Percentiles rank a stretch among this genome's conserved stretches.
Evolutionary conservation across 805 yeast genomes (phyloP).

Genomic region (Kluyveromyces siamensis): DNA sequence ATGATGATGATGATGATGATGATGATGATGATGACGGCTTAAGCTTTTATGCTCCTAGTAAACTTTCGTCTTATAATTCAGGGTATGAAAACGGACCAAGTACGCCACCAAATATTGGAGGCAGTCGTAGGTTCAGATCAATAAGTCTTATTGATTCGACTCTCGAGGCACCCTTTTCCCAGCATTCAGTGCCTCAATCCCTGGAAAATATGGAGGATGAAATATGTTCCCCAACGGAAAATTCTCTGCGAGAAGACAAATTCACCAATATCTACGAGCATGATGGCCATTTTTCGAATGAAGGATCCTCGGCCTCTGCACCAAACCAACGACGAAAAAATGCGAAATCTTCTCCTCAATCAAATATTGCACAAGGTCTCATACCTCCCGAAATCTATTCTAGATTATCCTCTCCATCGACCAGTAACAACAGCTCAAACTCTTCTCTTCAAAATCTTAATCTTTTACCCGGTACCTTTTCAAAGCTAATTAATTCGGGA

Average conservation of each 20-base stretch:
- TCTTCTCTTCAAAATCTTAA: conserved; percentile 18
- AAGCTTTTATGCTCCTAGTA: conserved; percentile 31
- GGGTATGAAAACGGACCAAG: conserved; percentile 6
- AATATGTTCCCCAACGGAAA: conserved; percentile 9
- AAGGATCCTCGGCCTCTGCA: conserved; percentile 4
- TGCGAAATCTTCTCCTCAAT: conserved; percentile 8
- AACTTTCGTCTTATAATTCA: conserved; percentile 22
- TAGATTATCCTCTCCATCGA: conserved; percentile 25
- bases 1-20: conserved; percentile 26
- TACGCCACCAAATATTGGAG: conserved; percentile 2
- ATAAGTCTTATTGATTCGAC: conserved; percentile 28
- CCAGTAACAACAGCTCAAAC: conserved; percentile 25
- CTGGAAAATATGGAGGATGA: conserved; percentile 13
- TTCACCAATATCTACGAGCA: conserved; percentile 27
- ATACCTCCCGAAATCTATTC: conserved; percentile 31
- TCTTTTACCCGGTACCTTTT: conserved; percentile 17
- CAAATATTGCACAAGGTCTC: conserved; percentile 14
- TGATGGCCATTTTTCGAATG: conserved; percentile 23
- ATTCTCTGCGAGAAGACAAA: conserved; percentile 5
- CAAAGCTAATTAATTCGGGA: conserved; percentile 12
- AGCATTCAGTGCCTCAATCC: conserved; percentile 4
- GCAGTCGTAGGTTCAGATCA: conserved; percentile 24
- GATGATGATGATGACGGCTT: conserved; percentile 30
- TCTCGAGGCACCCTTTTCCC: conserved; percentile 15
- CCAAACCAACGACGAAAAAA: conserved; percentile 5